Evolutionary conservation across 1,284 basidiomycete genomes (phyloP), one percentile per base, ranked within the genome.

Genomic region (Singerocomus inundabilis): DNA sequence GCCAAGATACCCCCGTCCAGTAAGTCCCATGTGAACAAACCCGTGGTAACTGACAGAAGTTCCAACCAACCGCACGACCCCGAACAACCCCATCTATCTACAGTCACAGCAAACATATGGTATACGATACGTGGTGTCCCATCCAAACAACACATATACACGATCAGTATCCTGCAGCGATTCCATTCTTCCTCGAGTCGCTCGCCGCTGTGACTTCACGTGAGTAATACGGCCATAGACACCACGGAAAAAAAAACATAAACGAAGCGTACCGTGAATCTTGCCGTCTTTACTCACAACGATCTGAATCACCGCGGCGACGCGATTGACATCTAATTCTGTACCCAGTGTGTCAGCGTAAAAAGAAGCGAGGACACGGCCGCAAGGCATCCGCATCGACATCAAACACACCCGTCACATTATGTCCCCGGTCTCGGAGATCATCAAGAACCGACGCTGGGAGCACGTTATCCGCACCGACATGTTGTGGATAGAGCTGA

Each of bases 171-270:
- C 88, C 90, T 43, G 87, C 81, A 10, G 90, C 88, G 46, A 91
- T 80, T 16, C 90, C 89, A 55, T 90, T 86, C 74, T 91, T 92
- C 62, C 89, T 80, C 12, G 86, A 90, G 67, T 92, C 90, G 59
- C 87, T 90, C 8, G 88, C 87, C 59, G 88, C 89, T 89, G 58
- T 30, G 33, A 39, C 28, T 47, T 52, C 7, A 8, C 9, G 11
- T 60, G 16, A 58, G 21, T 44, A 52, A 48, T 4, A 18, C 7
- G 12, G 43, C 38, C 33, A 30, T 52, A 12, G 21, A 44, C 12
- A 16, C 38, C 38, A 24, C 13, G 15, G n/a, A n/a, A n/a, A n/a
- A 36, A 40, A 28, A 11, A 6, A 42, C 7, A 21, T 12, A 11
- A n/a, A 25, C 6, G 3, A 13, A 31, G 65, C 81, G 44, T 56